phyloP scores from a whole-genome alignment of 306 rosid genomes.

The Castanea sativa region DNA sequence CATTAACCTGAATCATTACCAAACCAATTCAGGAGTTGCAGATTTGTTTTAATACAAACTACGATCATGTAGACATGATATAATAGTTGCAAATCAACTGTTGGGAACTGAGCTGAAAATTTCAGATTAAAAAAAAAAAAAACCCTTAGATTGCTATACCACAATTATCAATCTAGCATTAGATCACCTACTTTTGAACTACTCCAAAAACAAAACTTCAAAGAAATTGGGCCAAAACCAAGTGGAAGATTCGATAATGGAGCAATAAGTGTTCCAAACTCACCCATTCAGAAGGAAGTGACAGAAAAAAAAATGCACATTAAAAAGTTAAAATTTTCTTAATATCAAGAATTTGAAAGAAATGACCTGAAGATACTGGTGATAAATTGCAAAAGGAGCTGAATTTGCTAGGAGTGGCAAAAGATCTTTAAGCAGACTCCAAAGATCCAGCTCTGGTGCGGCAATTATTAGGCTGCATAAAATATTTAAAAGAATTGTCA shows the following conservation, averaged over 20 bases:
- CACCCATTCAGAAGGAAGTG: background rate
- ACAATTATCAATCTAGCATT: background rate
- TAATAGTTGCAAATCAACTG: background rate
- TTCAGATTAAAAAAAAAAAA: background rate
- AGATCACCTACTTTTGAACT: background rate
- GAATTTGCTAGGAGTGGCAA: conserved; percentile 80
- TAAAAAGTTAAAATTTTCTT: conserved; percentile 2
- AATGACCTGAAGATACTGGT: conserved; percentile 88
- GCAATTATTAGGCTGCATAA: conserved; percentile 73
- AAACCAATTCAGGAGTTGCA: background rate
- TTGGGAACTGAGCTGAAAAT: background rate
- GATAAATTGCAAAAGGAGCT: conserved; percentile 94
- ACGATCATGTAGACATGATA: background rate
- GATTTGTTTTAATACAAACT: background rate
- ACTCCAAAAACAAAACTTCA: background rate
- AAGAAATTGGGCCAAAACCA: background rate
- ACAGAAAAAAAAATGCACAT: background rate
- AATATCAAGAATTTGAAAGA: background rate
- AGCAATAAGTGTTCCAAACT: background rate
- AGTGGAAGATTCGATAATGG: background rate
- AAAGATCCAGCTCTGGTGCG: conserved; percentile 79
- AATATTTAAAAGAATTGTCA: background rate
- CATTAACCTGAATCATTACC: background rate
- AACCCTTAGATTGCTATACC: background rate
- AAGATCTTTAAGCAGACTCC: conserved; percentile 61